Evolutionary conservation across 495 filamentous ascomycete species (phyloP).

Genomic region (Aspergillus avenaceus): DNA sequence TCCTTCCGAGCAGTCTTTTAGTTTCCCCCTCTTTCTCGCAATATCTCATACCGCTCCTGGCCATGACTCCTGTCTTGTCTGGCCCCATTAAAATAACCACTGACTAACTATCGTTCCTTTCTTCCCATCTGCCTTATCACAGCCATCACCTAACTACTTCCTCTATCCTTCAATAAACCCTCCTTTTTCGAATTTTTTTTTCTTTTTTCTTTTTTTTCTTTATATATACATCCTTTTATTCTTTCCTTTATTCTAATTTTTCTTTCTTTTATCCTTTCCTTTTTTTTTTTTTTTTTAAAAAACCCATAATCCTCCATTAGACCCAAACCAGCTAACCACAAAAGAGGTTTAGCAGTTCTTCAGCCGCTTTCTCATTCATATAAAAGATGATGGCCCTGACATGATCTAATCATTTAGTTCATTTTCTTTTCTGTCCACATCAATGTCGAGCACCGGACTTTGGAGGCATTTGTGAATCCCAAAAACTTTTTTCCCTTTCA

Average conservation of each 20-base stretch:
- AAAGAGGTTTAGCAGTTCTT: too few species aligned
- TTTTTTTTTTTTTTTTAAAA: not conserved
- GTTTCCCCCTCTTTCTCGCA: constrained; percentile 1
- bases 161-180: not conserved
- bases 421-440: not conserved
- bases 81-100: too few species aligned
- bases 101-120: not conserved
- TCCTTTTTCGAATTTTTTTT: not conserved
- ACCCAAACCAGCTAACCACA: too few species aligned
- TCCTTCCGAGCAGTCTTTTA: not conserved
- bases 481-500: not conserved
- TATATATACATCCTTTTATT: not conserved
- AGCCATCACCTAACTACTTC: too few species aligned
- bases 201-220: not conserved
- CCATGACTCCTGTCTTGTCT: too few species aligned
- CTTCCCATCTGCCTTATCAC: not conserved
- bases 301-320: too few species aligned
- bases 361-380: not conserved
- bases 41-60: not conserved
- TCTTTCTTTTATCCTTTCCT: not conserved
- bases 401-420: not conserved
- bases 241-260: not conserved
- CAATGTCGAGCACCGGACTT: not conserved
- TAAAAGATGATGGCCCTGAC: not conserved
- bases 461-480: too few species aligned